Conservation (phyloP, 306 rosid genomes). For the Quercus agrifolia region DNA sequence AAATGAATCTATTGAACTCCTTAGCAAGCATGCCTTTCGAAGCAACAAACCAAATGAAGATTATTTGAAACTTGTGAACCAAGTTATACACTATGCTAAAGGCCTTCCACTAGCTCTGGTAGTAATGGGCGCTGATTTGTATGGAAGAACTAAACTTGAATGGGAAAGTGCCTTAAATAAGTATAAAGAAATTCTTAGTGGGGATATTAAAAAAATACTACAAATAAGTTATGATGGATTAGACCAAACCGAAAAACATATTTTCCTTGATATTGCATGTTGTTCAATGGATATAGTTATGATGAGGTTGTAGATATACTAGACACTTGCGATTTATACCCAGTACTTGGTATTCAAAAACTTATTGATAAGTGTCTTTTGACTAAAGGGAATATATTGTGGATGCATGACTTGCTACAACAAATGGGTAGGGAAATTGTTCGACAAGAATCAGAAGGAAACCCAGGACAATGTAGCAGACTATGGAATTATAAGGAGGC, state of each 20-base stretch:
- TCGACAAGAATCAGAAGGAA: neutral
- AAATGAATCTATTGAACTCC: neutral
- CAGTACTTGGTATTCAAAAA: fast-evolving
- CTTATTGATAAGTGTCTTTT: neutral
- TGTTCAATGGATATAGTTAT: too few relatives aligned
- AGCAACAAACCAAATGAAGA: neutral
- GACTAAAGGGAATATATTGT: too few relatives aligned
- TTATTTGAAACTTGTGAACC: too few relatives aligned
- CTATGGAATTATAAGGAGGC: conserved; percentile 17
- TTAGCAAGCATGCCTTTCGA: conserved; percentile 5
- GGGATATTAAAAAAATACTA: too few relatives aligned
- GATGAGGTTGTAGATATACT: too few relatives aligned
- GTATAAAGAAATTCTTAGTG: too few relatives aligned
- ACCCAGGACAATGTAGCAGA: conserved; percentile 14
- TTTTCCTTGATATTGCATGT: neutral
- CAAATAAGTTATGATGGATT: too few relatives aligned
- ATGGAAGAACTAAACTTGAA: neutral
- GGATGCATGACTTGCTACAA: too few relatives aligned
- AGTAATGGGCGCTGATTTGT: neutral
- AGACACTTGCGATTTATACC: fast-evolving
- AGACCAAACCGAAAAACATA: neutral
- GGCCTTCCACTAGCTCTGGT: too few relatives aligned
- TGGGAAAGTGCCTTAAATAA: too few relatives aligned
- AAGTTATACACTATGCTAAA: too few relatives aligned
- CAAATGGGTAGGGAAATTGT: neutral